Evolutionary conservation across 108 stramenopile species (phyloP), one percentile per base, ranked within the genome.

Genomic region (Fragilariopsis cylindrus): DNA sequence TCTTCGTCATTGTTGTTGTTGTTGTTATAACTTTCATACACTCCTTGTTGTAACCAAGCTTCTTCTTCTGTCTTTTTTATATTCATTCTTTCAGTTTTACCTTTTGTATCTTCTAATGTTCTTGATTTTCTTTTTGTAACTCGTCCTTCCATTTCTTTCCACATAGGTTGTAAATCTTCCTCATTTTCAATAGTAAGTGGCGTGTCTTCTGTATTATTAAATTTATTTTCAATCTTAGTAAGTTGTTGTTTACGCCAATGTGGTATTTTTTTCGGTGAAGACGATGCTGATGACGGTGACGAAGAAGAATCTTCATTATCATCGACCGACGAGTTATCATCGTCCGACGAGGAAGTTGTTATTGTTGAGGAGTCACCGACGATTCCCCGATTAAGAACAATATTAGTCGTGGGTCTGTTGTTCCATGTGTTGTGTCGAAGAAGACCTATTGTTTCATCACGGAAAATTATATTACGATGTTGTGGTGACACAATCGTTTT

Each of bases 121-220:
- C 89, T 60, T 3, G 87, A 79, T 63, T 72, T 71, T 11, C 94
- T 78, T 15, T 79, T 72, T 48, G 79, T 89, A 39, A 95, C 94
- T 40, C 94, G 81, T 69, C 86, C 78, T 74, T 95, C 94, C 94
- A 95, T 95, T 71, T 85, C 84, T 69, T 86, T 91, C 94, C 94
- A 95, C 90, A 92, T 92, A 9, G 90, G 90, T 70, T 95, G 94
- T 4, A 95, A 80, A 43, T 95, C 90, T 48, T 92, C 92, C 41
- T 95, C 89, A 5, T 63, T 60, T 6, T 78, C 53, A 43, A 88
- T 85, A 4, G 64, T 41, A 11, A 50, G 60, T 19, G 75, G 39
- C 39, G 76, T 64, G 30, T 75, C 69, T 40, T 21, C 16, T 21
- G 41, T 62, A 9, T 42, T 21, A 16, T 7, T 30, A 46, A 79